These are phyloP conservation scores for Schizochytrium sp. DNA, from an alignment of 108 stramenopile genomes.

Conservation along the genomic window DNA sequence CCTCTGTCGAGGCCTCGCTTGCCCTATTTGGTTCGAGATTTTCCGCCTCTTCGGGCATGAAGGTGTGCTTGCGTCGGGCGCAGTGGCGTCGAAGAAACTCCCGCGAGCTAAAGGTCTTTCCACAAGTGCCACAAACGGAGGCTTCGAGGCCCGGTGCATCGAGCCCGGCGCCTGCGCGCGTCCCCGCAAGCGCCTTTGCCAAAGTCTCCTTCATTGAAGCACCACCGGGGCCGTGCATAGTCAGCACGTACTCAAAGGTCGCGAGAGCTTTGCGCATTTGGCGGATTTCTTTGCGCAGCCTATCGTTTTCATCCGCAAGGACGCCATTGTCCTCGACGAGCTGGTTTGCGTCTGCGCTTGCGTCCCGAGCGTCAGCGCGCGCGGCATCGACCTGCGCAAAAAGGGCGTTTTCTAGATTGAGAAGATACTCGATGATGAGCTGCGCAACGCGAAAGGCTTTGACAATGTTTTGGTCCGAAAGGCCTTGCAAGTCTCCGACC, in stretches of 20 bases:
- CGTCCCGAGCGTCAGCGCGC: not conserved
- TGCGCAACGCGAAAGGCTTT: conserved; percentile 2
- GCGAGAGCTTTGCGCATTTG: not conserved
- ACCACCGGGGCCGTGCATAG: not conserved
- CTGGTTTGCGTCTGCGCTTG: not conserved
- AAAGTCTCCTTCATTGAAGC: not conserved
- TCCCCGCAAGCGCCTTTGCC: not conserved
- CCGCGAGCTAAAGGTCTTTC: not conserved
- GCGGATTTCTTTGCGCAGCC: not conserved
- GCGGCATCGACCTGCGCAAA: not conserved
- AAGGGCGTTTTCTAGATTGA: not conserved
- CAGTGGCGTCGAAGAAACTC: not conserved
- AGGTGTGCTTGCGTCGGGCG: not conserved
- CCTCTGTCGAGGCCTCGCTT: not conserved
- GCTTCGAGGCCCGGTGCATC: not conserved
- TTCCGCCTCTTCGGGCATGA: not conserved
- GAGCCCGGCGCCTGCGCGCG: not conserved
- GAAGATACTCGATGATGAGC: conserved; percentile 2
- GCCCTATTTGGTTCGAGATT: not conserved
- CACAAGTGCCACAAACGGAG: not conserved
- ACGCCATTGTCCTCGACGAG: not conserved
- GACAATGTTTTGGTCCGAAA: not conserved
- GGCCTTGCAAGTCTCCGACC: not conserved
- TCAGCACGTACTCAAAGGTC: not conserved
- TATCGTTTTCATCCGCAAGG: not conserved